Conservation (phyloP, 208 protist genomes). For the Trypanosoma avium region DNA sequence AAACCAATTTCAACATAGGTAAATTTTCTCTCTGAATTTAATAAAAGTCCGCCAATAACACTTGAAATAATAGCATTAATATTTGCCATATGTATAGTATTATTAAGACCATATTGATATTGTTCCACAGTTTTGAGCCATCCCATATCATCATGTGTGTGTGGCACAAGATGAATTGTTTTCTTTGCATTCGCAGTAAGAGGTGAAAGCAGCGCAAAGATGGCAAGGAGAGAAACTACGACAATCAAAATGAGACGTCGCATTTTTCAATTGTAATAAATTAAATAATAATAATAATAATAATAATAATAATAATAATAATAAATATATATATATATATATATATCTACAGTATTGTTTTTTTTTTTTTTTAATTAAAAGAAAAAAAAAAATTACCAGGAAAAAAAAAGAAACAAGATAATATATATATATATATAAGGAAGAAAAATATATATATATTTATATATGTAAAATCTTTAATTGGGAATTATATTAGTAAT, state of each 20-base stretch:
- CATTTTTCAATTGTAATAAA: constrained; percentile 2
- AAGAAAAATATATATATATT: no score
- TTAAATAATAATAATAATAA: constrained; percentile 7
- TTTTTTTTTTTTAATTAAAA: background rate
- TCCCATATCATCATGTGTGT: constrained; percentile 57
- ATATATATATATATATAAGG: no score
- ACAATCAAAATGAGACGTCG: background rate
- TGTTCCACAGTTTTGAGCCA: constrained; percentile 73
- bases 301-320: background rate
- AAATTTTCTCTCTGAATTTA: constrained; percentile 54
- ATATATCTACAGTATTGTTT: background rate
- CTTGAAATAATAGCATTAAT: constrained; percentile 50
- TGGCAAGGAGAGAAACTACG: background rate
- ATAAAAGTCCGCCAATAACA: constrained; percentile 30
- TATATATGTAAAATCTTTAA: no score
- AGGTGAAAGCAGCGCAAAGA: background rate
- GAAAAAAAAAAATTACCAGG: background rate
- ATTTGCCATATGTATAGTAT: constrained; percentile 42
- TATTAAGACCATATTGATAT: constrained; percentile 46
- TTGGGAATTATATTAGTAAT: no score
- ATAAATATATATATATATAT: constrained; percentile 6
- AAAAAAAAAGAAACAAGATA: background rate
- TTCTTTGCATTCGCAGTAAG: background rate
- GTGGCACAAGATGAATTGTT: constrained; percentile 38
- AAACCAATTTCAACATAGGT: constrained; percentile 72